Percentiles rank a stretch among this genome's conserved stretches.
Conservation (phyloP, 2,329 filamentous ascomycete species). For the Ceratocystis harringtonii region DNA sequence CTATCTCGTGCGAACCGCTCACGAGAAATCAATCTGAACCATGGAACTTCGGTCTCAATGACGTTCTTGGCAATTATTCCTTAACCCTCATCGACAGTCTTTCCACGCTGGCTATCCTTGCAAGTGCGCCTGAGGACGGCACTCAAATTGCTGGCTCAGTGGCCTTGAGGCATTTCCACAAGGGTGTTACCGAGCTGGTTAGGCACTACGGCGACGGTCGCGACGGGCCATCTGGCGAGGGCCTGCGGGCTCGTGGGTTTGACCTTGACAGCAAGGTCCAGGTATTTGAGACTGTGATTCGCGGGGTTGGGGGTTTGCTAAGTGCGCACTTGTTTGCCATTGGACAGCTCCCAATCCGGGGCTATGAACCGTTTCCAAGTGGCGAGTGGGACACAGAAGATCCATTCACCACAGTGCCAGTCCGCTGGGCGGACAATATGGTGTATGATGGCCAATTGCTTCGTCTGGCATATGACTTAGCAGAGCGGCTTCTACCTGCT, state of each 20-base stretch:
- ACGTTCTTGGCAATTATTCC: constrained; percentile 93
- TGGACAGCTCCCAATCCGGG: constrained; percentile 73
- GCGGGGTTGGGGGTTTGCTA: constrained; percentile 76
- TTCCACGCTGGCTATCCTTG: constrained; percentile 83
- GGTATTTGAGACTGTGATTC: constrained; percentile 94
- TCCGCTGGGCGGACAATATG: constrained; percentile 62
- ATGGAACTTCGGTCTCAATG: constrained; percentile 73
- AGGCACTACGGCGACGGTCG: constrained; percentile 77
- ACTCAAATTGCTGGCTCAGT: constrained; percentile 22
- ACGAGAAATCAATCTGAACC: constrained; percentile 71
- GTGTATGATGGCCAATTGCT: constrained; percentile 80
- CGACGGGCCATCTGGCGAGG: constrained; percentile 50
- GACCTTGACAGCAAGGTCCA: constrained; percentile 96
- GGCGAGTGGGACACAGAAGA: constrained; percentile 24
- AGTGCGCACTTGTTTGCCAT: constrained; percentile 89
- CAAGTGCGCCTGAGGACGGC: constrained; percentile 47
- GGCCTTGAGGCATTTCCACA: constrained; percentile 61
- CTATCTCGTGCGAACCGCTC: constrained; percentile 68
- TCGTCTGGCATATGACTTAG: constrained; percentile 76
- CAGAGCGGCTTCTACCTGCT: constrained; percentile 68
- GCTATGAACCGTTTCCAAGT: constrained; percentile 45
- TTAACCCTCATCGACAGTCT: constrained; percentile 89
- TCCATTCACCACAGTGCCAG: constrained; percentile 36
- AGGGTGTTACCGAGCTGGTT: constrained; percentile 61
- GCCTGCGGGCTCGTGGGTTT: constrained; percentile 63